Conservation (phyloP, 2,329 filamentous ascomycete genomes). For the Thermothelomyces thermophilus region DNA sequence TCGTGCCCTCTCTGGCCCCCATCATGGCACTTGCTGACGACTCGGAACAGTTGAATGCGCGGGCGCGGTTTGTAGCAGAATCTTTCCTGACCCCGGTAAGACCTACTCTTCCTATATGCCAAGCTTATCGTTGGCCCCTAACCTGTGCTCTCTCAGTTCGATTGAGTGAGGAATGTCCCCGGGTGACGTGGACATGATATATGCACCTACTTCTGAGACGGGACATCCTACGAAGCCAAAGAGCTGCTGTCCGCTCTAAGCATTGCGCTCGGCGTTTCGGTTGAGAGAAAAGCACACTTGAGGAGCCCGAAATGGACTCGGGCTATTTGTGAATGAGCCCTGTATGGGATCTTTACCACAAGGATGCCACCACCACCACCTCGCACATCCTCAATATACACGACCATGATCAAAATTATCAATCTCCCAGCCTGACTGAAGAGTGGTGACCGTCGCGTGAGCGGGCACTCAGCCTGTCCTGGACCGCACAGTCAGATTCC, state of each 20-base stretch:
- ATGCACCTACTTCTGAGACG: constrained; percentile 1
- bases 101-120: background rate
- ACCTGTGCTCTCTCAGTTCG: constrained; percentile 21
- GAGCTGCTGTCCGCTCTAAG: background rate
- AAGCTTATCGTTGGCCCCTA: background rate
- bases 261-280: constrained; percentile 10
- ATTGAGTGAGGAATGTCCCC: constrained; percentile 15
- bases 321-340: background rate
- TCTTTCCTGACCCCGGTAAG: constrained; percentile 81
- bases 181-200: constrained; percentile 1
- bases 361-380: background rate
- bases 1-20: constrained; percentile 17
- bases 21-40: constrained; percentile 14
- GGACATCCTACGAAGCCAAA: background rate
- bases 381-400: background rate
- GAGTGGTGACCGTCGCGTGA: too few relatives aligned
- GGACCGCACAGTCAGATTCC: too few relatives aligned
- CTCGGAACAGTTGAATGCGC: constrained; percentile 70
- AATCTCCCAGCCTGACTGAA: too few relatives aligned
- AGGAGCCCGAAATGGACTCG: background rate
- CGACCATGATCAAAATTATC: too few relatives aligned
- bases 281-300: background rate
- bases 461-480: too few relatives aligned
- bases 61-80: constrained; percentile 95
- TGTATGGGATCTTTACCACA: background rate